phyloP scores from a whole-genome alignment of 2,329 filamentous ascomycete genomes.

The Zymoseptoria brevis region DNA sequence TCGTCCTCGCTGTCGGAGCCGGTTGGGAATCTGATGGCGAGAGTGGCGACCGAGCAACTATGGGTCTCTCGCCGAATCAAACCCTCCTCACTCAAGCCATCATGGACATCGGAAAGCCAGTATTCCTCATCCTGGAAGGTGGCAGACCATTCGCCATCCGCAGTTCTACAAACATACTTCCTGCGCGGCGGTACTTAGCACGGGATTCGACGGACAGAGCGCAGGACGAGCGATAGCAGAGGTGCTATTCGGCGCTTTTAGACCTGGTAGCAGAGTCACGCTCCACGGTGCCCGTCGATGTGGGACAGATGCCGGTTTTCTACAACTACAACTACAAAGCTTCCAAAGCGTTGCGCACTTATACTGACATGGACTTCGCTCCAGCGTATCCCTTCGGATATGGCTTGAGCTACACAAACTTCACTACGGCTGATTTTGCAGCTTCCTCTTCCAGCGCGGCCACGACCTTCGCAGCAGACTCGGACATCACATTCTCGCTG shows the following conservation, averaged over 20 bases:
- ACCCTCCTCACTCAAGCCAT: conserved; percentile 7
- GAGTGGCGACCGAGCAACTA: conserved; percentile 10
- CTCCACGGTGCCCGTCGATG: conserved; percentile 6
- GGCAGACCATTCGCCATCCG: conserved; percentile 10
- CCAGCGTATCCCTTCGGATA: conserved; percentile 11
- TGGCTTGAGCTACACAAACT: conserved; percentile 9
- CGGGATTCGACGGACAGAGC: conserved; percentile 9
- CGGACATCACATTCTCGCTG: conserved; percentile 31
- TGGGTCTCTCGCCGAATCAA: conserved; percentile 10
- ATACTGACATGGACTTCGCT: conserved; percentile 4
- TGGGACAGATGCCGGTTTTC: conserved; percentile 11
- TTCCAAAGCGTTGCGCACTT: conserved; percentile 1
- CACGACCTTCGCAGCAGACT: not conserved
- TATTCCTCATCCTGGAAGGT: conserved; percentile 9
- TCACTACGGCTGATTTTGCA: not conserved
- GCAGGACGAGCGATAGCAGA: conserved; percentile 9
- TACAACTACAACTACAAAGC: conserved; percentile 14
- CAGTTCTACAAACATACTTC: conserved; percentile 8
- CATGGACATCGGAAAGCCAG: conserved; percentile 4
- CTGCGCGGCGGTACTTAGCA: conserved; percentile 6
- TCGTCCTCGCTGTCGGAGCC: conserved; percentile 9
- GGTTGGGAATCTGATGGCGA: conserved; percentile 13
- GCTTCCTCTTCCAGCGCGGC: not conserved
- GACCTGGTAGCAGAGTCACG: conserved; percentile 7
- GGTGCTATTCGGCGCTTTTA: conserved; percentile 9